Evolutionary conservation across 768 basidiomycete genomes (phyloP).

Genomic region (Cantharellus anzutake): DNA sequence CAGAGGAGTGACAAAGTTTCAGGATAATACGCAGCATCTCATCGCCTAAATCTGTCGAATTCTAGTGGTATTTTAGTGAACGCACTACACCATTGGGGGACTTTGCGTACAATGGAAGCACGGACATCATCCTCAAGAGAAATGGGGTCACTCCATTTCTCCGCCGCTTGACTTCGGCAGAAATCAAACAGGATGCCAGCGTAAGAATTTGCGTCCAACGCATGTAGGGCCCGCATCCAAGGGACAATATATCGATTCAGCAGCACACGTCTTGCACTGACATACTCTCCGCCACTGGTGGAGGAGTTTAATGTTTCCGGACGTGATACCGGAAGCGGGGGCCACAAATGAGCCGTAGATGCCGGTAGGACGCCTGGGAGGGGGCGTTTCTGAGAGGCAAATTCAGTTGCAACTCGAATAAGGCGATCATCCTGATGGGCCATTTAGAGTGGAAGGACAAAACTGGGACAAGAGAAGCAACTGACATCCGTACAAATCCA

Average conservation of each 20-base stretch:
- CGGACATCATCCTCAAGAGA: too few relatives aligned
- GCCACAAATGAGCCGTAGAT: conserved; percentile 25
- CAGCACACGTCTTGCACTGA: conserved; percentile 36
- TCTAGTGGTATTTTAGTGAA: too few relatives aligned
- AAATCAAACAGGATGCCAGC: conserved; percentile 32
- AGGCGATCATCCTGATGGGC: conserved; percentile 40
- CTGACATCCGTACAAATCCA: conserved; percentile 64
- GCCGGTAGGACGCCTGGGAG: conserved; percentile 42
- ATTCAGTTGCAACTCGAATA: conserved; percentile 46
- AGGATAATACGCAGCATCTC: conserved; percentile 31
- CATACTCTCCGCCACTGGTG: conserved; percentile 42
- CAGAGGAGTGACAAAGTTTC: conserved; percentile 32
- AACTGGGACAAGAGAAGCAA: too few relatives aligned
- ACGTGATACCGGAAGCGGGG: conserved; percentile 14
- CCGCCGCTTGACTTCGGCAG: not conserved
- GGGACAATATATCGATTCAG: conserved; percentile 35
- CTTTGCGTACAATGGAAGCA: too few relatives aligned
- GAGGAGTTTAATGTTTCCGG: conserved; percentile 6
- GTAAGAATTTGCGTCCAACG: conserved; percentile 37
- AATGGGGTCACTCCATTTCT: too few relatives aligned
- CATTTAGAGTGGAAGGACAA: too few relatives aligned
- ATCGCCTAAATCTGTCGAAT: conserved; percentile 18
- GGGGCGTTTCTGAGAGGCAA: conserved; percentile 33
- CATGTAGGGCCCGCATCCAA: conserved; percentile 55
- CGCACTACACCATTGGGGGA: too few relatives aligned